Evolutionary conservation across 192 early-diverging fungal genomes (phyloP).

Genomic region (Coemansia erecta): DNA sequence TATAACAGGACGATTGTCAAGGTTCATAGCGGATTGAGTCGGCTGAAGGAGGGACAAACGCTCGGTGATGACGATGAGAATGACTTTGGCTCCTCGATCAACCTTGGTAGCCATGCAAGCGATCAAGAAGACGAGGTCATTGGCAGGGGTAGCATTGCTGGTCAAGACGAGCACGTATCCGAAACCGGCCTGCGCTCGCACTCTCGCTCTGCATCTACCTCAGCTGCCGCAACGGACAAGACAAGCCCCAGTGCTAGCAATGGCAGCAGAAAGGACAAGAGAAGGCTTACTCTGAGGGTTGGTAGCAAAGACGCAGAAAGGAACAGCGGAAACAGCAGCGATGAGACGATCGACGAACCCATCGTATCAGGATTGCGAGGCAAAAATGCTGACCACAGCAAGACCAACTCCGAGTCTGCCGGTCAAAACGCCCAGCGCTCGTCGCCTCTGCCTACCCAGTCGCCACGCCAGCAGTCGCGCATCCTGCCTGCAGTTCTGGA

Average conservation of each 20-base stretch:
- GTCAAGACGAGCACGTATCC: too few relatives aligned
- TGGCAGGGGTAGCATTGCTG: conserved; percentile 7
- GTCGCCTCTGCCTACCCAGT: not conserved
- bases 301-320: not conserved
- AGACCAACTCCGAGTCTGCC: not conserved
- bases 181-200: too few relatives aligned
- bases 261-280: too few relatives aligned
- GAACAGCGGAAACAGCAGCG: not conserved
- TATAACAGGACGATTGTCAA: conserved; percentile 1
- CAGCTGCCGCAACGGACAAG: too few relatives aligned
- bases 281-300: not conserved
- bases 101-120: not conserved
- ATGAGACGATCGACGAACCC: not conserved
- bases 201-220: too few relatives aligned
- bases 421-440: not conserved
- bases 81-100: conserved; percentile 2
- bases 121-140: not conserved
- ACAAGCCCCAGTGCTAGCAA: too few relatives aligned
- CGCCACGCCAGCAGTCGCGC: too few relatives aligned
- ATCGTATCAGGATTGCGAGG: not conserved
- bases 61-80: conserved; percentile 8
- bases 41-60: not conserved
- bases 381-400: not conserved
- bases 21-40: not conserved
- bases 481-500: not conserved